A percentile compares a stretch with the other conserved stretches of the same genome.
Evolutionary conservation across 768 basidiomycete genomes (phyloP).

Genomic region (Amanita subjunquillea): DNA sequence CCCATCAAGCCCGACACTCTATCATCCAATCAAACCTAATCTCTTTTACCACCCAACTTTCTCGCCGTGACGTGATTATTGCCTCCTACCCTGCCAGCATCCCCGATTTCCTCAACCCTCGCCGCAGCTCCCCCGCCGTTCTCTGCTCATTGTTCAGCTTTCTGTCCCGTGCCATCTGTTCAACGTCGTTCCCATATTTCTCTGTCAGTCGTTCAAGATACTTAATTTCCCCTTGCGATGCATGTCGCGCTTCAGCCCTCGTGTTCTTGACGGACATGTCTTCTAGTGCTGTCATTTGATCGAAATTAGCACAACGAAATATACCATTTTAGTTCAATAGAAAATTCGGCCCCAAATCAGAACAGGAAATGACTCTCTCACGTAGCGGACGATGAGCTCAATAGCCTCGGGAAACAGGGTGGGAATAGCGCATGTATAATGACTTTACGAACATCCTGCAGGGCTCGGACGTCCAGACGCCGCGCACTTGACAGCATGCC

Average conservation of each 20-base stretch:
- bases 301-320: not conserved
- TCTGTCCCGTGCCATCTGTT: conserved; percentile 71
- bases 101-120: conserved; percentile 51
- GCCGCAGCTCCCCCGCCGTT: conserved; percentile 67
- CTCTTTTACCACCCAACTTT: conserved; percentile 19
- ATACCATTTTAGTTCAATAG: not conserved
- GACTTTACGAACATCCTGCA: not conserved
- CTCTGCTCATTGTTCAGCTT: conserved; percentile 77
- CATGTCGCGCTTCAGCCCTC: conserved; percentile 36
- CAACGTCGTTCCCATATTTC: conserved; percentile 63
- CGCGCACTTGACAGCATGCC: not conserved
- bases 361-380: not conserved
- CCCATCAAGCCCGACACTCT: not conserved
- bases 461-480: not conserved
- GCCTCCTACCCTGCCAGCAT: conserved; percentile 13
- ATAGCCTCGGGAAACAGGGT: no score
- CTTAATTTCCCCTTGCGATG: conserved; percentile 57
- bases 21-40: conserved; percentile 20
- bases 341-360: not conserved
- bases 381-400: not conserved
- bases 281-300: conserved; percentile 48
- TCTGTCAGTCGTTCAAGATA: conserved; percentile 58
- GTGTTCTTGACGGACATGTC: conserved; percentile 29
- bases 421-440: not conserved
- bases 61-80: conserved; percentile 2